phyloP scores from a whole-genome alignment of 352 stramenopile species.

The Aphanomyces cochlioides region DNA sequence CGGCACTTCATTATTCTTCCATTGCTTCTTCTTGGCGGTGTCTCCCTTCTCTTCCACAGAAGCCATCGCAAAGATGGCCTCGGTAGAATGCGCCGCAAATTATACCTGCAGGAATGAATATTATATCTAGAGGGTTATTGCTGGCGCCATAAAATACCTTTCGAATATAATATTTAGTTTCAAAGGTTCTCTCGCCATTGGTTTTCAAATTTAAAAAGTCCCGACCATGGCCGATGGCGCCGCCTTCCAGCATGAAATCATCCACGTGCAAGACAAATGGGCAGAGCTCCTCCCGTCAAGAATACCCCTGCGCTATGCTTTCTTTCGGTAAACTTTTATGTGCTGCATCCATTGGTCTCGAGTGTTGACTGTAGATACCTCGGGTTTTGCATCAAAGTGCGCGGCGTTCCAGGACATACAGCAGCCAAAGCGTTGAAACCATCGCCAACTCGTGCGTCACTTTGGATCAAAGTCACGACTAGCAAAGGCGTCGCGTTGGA shows the following conservation, averaged over 20 bases:
- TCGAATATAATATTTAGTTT: not conserved
- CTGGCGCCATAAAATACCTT: too few species aligned
- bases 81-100: not conserved
- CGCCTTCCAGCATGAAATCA: constrained; percentile 15
- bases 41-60: constrained; percentile 15
- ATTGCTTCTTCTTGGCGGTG: constrained; percentile 11
- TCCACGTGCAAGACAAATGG: constrained; percentile 30
- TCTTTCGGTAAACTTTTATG: constrained; percentile 19
- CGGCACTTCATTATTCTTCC: constrained; percentile 7
- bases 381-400: constrained; percentile 28
- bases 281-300: constrained; percentile 26
- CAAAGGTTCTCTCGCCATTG: constrained; percentile 7
- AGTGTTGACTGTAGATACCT: constrained; percentile 22
- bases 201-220: constrained; percentile 7
- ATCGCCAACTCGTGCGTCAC: not conserved
- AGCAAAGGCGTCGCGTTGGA: constrained; percentile 23
- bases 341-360: not conserved
- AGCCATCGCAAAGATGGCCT: not conserved
- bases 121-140: not conserved
- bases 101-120: not conserved
- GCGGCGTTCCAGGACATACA: constrained; percentile 4
- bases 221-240: not conserved
- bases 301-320: constrained; percentile 28
- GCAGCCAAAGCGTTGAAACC: constrained; percentile 24
- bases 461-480: constrained; percentile 14